Base-by-base conservation (phyloP, 2,329 filamentous ascomycete genomes). In the Colletotrichum sublineola region DNA sequence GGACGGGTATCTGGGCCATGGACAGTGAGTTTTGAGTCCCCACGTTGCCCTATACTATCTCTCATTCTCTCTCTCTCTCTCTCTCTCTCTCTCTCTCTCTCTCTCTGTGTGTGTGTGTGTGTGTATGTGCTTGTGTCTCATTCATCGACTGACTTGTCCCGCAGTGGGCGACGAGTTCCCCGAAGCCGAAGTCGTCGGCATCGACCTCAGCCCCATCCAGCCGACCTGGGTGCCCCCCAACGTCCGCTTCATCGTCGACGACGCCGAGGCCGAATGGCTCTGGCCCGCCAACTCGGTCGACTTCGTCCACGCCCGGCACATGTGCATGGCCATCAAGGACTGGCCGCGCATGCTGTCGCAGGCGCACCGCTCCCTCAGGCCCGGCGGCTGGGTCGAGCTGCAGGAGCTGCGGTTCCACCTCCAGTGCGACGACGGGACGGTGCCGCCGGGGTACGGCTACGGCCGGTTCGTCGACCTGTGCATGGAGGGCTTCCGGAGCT, bases 401-500 rank as follows among this genome's bases (percentile, higher is more conserved):
- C 84, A 86, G 71, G 85, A 86, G 24, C 79, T 84, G 12, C 82
- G 84, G 24, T 83, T 82, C 52, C 77, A 79, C 52, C 77, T 82
- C 8, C 80, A 81, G 60, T 79, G 77, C 61, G 82, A 84, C 57
- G 81, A 84, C 64, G 74, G 78, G 40, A 80, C 76, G 11, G 73
- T 82, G 12, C 80, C 82, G 1, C 81, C 81, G 0, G 78, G 74
- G 38, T 84, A 83, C 73, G 77, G 82, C 46, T 83, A 85, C 40
- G 87, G 84, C 2, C 88, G 88, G 0, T 90, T 90, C 73, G 84
- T 87, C 5, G 86, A 90, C 55, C 83, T 90, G 11, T 82, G 85
- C 48, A 70, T 81, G 18, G 78, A 80, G 18, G 85, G 85, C 0
- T 77, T 87, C 20, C 83, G 84, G 52, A 84, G 83, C 2, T 84